Conservation (phyloP, 2,329 filamentous ascomycete genomes). For the Colletotrichum sp. region DNA sequence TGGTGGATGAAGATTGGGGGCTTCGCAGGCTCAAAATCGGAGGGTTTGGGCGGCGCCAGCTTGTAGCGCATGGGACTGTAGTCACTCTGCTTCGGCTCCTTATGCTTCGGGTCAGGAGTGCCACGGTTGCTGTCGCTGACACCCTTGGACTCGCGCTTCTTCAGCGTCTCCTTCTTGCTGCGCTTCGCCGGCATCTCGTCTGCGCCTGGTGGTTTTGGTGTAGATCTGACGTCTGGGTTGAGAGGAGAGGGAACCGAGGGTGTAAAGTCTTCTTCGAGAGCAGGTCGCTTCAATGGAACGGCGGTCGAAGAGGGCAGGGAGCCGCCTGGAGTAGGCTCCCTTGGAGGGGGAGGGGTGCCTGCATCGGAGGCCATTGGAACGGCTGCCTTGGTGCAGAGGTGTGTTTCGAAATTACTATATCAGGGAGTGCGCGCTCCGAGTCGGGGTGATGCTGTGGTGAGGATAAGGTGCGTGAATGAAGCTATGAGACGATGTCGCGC, state of each 20-base stretch:
- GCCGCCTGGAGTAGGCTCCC: slow-evolving; percentile 44
- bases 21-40: slow-evolving; percentile 65
- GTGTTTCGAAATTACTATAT: slow-evolving; percentile 6
- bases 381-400: background rate
- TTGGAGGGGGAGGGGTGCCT: slow-evolving; percentile 44
- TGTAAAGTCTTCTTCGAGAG: slow-evolving; percentile 71
- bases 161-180: slow-evolving; percentile 69
- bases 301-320: slow-evolving; percentile 45
- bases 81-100: slow-evolving; percentile 42
- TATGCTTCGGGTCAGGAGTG: slow-evolving; percentile 60
- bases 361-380: slow-evolving; percentile 38
- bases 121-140: slow-evolving; percentile 55
- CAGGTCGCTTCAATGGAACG: slow-evolving; percentile 65
- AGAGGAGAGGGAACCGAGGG: slow-evolving; percentile 77
- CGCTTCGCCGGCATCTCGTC: slow-evolving; percentile 44
- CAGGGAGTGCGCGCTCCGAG: background rate
- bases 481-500: background rate
- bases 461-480: background rate
- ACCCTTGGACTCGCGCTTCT: slow-evolving; percentile 71
- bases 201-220: slow-evolving; percentile 32
- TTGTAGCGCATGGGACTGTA: slow-evolving; percentile 64
- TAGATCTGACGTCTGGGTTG: slow-evolving; percentile 65
- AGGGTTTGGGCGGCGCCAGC: slow-evolving; percentile 65
- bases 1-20: slow-evolving; percentile 62
- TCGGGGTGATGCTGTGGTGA: background rate